phyloP scores from a whole-genome alignment of 345 rosid species.

The Garcia nutans region DNA sequence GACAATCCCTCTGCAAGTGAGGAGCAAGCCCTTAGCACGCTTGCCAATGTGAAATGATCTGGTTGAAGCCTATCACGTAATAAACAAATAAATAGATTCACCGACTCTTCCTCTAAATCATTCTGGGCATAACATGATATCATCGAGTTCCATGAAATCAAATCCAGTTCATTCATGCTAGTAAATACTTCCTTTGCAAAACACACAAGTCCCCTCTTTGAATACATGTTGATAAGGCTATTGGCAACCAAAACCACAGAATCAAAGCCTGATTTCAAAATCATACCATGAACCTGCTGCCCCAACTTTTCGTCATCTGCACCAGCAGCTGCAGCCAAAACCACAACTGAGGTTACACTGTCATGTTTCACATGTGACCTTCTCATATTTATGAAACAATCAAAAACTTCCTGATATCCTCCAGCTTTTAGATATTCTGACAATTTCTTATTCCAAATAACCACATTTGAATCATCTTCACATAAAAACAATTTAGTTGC shows the following conservation, averaged over 20 bases:
- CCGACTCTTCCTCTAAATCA: slow-evolving; percentile 43
- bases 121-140: slow-evolving; percentile 42
- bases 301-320: slow-evolving; percentile 37
- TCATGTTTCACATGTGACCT: slow-evolving; percentile 44
- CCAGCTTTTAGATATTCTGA: slow-evolving; percentile 36
- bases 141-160: slow-evolving; percentile 66
- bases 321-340: slow-evolving; percentile 44
- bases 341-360: slow-evolving; percentile 44
- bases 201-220: slow-evolving; percentile 38
- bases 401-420: slow-evolving; percentile 31
- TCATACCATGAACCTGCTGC: slow-evolving; percentile 46
- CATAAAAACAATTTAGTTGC: slow-evolving; percentile 24
- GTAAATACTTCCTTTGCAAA: slow-evolving; percentile 37
- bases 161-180: slow-evolving; percentile 48
- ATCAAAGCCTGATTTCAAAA: slow-evolving; percentile 47
- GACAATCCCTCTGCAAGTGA: slow-evolving; percentile 42
- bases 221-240: slow-evolving; percentile 54
- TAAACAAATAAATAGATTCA: slow-evolving; percentile 40
- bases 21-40: slow-evolving; percentile 53
- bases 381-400: slow-evolving; percentile 46
- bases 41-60: slow-evolving; percentile 53
- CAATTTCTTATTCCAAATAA: slow-evolving; percentile 44
- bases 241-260: slow-evolving; percentile 43
- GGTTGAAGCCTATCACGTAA: slow-evolving; percentile 39
- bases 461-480: slow-evolving; percentile 26